Percentiles rank a stretch among this genome's conserved stretches.
Conservation (phyloP, 345 rosid species). For the Melaleuca alternifolia region DNA sequence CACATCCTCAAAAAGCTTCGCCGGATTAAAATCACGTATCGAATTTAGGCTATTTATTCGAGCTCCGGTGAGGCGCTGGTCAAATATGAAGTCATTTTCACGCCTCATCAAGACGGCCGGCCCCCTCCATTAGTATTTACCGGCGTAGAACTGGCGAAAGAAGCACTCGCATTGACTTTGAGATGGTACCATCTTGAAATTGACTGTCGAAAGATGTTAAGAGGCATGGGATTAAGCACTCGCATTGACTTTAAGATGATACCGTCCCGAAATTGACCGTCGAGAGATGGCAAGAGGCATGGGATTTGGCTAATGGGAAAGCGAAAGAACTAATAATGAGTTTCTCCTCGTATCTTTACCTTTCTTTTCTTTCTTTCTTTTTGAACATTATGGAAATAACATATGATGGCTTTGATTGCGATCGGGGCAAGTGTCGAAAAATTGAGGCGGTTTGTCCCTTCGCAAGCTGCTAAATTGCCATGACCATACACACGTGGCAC, state of each 20-base stretch:
- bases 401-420: neutral
- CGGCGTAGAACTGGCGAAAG: neutral
- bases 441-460: neutral
- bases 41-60: neutral
- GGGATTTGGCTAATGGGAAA: neutral
- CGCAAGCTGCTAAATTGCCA: neutral
- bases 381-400: neutral
- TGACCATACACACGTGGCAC: neutral
- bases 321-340: neutral
- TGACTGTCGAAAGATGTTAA: neutral
- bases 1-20: neutral
- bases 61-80: rapidly evolving
- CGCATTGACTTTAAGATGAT: neutral
- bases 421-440: neutral
- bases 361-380: neutral
- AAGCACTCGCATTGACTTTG: neutral
- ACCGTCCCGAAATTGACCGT: neutral
- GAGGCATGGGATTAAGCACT: neutral
- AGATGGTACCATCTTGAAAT: neutral
- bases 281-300: neutral
- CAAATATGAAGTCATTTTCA: neutral
- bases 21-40: neutral
- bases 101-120: neutral
- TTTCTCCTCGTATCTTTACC: neutral
- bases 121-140: neutral